Conservation (phyloP, 192 early-diverging fungal species). For the Cladochytrium replicatum region DNA sequence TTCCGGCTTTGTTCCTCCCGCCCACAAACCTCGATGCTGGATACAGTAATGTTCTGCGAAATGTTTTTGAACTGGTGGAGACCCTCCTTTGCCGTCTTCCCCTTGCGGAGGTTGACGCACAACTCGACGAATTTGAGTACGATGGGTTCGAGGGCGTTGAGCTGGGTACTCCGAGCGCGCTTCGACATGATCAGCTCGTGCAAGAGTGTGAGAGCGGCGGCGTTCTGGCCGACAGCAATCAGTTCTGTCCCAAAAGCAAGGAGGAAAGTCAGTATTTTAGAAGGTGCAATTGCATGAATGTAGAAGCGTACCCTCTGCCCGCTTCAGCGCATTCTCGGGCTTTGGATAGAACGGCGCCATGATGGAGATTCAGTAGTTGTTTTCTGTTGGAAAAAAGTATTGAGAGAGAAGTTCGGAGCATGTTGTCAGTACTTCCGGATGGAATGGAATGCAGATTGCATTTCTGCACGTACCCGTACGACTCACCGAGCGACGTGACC, state of each 20-base stretch:
- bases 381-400: too few relatives aligned
- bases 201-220: conserved; percentile 73
- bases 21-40: conserved; percentile 72
- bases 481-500: too few relatives aligned
- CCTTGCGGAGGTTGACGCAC: conserved; percentile 74
- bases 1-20: too few relatives aligned
- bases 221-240: conserved; percentile 75
- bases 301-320: conserved; percentile 58
- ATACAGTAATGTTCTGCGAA: conserved; percentile 87
- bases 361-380: too few relatives aligned
- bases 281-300: not conserved
- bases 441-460: too few relatives aligned
- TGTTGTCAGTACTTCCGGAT: too few relatives aligned
- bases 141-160: conserved; percentile 81
- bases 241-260: conserved; percentile 49
- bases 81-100: conserved; percentile 89
- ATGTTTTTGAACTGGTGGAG: conserved; percentile 98
- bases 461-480: too few relatives aligned
- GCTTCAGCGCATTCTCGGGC: conserved; percentile 82
- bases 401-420: too few relatives aligned
- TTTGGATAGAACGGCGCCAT: conserved; percentile 49
- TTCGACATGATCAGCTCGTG: conserved; percentile 89
- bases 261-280: conserved; percentile 1
- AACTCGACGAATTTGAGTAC: conserved; percentile 89
- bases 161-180: conserved; percentile 70